phyloP scores from a whole-genome alignment of 1,139 yeast genomes.

The Yamadazyma dendronema region DNA sequence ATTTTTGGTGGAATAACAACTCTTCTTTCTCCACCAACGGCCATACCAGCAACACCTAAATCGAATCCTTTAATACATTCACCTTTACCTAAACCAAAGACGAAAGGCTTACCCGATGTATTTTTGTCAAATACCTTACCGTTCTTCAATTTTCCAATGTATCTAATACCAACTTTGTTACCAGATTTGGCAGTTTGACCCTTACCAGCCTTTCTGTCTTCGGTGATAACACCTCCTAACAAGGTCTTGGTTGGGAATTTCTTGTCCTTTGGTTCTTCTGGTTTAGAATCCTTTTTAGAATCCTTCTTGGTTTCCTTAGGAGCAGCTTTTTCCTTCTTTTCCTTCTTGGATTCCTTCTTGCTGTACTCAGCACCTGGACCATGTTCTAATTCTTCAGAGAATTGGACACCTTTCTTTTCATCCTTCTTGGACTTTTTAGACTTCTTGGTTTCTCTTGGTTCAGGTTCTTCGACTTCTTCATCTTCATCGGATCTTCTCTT shows the following conservation, averaged over 20 bases:
- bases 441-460: conserved; percentile 24
- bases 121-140: conserved; percentile 97
- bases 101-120: conserved; percentile 95
- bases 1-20: conserved; percentile 92
- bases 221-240: conserved; percentile 90
- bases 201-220: conserved; percentile 86
- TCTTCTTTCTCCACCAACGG: conserved; percentile 99
- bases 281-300: conserved; percentile 25
- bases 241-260: conserved; percentile 70
- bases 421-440: conserved; percentile 49
- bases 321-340: conserved; percentile 19
- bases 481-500: conserved; percentile 33
- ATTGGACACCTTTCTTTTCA: conserved; percentile 70
- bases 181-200: conserved; percentile 90
- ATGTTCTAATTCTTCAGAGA: conserved; percentile 87
- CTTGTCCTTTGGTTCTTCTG: conserved; percentile 27
- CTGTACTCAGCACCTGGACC: conserved; percentile 65
- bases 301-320: conserved; percentile 15
- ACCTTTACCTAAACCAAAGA: conserved; percentile 89
- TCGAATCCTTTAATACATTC: conserved; percentile 99
- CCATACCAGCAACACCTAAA: conserved; percentile 97
- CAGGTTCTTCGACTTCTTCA: conserved; percentile 16
- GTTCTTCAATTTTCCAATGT: conserved; percentile 94
- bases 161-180: conserved; percentile 91
- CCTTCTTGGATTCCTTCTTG: conserved; percentile 20